phyloP scores from a whole-genome alignment of 2,329 filamentous ascomycete species.

The Trichoderma lentiforme region DNA sequence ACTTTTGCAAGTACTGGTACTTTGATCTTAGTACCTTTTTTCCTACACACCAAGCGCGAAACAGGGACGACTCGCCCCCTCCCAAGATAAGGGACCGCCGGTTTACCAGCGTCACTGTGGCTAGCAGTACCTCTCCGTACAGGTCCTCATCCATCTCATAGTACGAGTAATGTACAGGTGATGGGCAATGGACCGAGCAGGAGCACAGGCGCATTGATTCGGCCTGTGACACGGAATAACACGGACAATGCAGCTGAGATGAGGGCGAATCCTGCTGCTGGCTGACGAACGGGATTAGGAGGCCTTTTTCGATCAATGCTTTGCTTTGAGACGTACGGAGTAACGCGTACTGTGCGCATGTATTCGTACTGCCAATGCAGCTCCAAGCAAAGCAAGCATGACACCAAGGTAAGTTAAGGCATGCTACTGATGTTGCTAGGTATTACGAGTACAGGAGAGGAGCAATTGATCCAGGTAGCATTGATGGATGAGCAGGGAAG shows the following conservation, averaged over 20 bases:
- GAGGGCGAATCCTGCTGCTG: neutral
- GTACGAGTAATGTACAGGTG: too few relatives aligned
- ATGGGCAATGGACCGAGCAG: neutral
- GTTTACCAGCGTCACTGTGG: neutral
- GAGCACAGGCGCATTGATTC: neutral
- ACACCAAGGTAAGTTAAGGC: too few relatives aligned
- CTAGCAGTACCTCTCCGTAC: neutral
- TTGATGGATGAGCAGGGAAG: neutral
- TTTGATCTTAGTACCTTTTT: slow-evolving; percentile 28
- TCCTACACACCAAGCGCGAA: neutral
- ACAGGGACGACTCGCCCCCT: neutral
- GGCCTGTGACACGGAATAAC: neutral
- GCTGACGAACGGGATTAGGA: neutral
- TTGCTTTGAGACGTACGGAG: neutral
- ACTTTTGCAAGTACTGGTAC: slow-evolving; percentile 34
- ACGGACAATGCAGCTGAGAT: neutral
- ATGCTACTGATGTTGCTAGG: neutral
- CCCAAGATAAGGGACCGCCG: neutral
- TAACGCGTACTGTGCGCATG: neutral
- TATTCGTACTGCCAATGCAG: neutral
- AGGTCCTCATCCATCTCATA: neutral
- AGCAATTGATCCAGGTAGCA: neutral
- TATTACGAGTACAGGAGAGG: neutral
- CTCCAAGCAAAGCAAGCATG: neutral
- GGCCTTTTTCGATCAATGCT: neutral